A percentile compares a stretch with the other conserved stretches of the same genome.
Evolutionary conservation across 1,139 yeast genomes (phyloP).

Genomic region (Suhomyces choctaworum): DNA sequence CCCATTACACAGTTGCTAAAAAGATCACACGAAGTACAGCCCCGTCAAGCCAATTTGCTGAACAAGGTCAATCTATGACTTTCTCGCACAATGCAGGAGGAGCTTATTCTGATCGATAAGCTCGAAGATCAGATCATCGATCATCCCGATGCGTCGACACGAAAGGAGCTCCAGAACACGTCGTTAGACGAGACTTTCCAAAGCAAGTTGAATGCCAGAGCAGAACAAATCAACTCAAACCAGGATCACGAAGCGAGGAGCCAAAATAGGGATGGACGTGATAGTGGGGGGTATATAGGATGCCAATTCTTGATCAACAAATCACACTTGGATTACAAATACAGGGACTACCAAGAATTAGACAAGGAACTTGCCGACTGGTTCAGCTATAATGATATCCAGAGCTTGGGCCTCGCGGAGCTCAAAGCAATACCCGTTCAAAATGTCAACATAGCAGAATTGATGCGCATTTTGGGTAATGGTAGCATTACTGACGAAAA

Average conservation of each 20-base stretch:
- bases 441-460: not conserved
- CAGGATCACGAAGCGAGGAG: constrained; percentile 10
- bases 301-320: constrained; percentile 36
- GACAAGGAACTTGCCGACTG: constrained; percentile 58
- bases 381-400: constrained; percentile 56
- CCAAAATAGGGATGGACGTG: constrained; percentile 4
- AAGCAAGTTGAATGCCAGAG: constrained; percentile 45
- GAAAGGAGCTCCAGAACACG: constrained; percentile 30
- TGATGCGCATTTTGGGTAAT: not conserved
- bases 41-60: not conserved
- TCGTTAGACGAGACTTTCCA: constrained; percentile 48
- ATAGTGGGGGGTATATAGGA: constrained; percentile 7
- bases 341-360: constrained; percentile 42
- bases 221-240: constrained; percentile 37
- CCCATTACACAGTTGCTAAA: not conserved
- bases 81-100: constrained; percentile 31
- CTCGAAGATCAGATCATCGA: constrained; percentile 50
- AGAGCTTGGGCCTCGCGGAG: constrained; percentile 18
- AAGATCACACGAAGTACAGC: constrained; percentile 4
- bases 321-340: constrained; percentile 47
- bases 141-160: constrained; percentile 45
- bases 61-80: not conserved
- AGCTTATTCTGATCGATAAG: constrained; percentile 43
- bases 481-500: not conserved
- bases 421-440: not conserved